A percentile compares a stretch with the other conserved stretches of the same genome.
Evolutionary conservation across 2,329 filamentous ascomycete genomes (phyloP).

Genomic region (Fusarium coicis): DNA sequence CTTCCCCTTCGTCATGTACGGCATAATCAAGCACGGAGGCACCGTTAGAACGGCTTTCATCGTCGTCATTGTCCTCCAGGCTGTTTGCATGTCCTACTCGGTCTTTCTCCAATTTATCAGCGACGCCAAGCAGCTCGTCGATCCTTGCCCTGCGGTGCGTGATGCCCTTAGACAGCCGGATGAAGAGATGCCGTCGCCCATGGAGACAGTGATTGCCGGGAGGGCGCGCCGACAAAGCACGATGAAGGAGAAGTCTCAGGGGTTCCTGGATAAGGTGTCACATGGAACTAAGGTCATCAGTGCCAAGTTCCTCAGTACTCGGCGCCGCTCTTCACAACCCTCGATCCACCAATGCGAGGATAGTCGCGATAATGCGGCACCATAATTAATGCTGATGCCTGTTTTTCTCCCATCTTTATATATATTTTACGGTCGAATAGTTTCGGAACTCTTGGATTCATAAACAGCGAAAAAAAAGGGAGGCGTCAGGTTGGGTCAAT

Average conservation of each 20-base stretch:
- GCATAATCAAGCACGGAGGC: constrained; percentile 68
- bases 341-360: constrained; percentile 47
- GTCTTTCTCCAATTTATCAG: constrained; percentile 59
- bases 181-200: constrained; percentile 39
- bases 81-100: constrained; percentile 59
- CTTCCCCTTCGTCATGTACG: constrained; percentile 80
- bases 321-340: constrained; percentile 47
- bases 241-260: constrained; percentile 30
- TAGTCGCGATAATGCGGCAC: constrained; percentile 20
- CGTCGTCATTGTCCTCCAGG: constrained; percentile 67
- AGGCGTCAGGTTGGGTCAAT: constrained; percentile 36
- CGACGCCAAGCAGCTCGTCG: constrained; percentile 60
- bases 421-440: constrained; percentile 18
- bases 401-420: constrained; percentile 17
- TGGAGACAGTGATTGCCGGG: constrained; percentile 22
- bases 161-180: constrained; percentile 25
- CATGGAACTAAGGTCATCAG: constrained; percentile 39
- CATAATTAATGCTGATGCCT: constrained; percentile 33
- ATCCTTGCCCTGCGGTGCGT: constrained; percentile 43
- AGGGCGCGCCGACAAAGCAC: constrained; percentile 27
- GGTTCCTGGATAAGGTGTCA: constrained; percentile 43
- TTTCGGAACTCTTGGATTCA: constrained; percentile 21
- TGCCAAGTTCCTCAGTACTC: constrained; percentile 41
- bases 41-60: constrained; percentile 72
- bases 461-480: constrained; percentile 29